Base-by-base conservation (phyloP, 208 protist species). In the Leishmania major region DNA sequence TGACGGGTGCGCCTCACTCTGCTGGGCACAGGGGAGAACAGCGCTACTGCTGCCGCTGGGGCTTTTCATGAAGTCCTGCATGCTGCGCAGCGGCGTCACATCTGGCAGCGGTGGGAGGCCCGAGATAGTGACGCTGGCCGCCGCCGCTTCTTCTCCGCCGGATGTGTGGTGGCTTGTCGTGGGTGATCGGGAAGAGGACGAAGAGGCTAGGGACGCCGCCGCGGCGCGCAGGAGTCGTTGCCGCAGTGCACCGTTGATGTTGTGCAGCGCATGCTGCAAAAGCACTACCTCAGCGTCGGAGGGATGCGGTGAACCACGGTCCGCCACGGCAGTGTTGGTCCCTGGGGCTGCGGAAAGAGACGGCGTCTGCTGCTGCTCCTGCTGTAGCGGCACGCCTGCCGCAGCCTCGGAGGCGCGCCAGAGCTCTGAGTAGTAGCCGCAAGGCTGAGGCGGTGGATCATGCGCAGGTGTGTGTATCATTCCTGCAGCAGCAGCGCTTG, bases 251-350 rank as follows among this genome's bases (percentile, higher is more conserved):
- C 79, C 74, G 79, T 86, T 75, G 75, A 86, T 80, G 67, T 73
- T 82, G 43, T 47, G 78, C 19, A 86, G 67, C n/a, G 83, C 83
- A 76, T 86, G 78, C 59, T 86, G 83, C 35, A 86, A 67, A n/a
- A 86, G 79, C 10, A 81, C 47, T 28, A 91, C 80, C 49, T 91
- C 90, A 13, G 84, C 83, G 59, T 78, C 82, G 53, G 88, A 89
- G 11, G 84, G 77, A 73, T 88, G 90, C 1, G 80, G 69, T 17
- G 77, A 35, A 22, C 28, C 25, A n/a, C 47, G 57, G 31, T 22
- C 25, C 75, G 19, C 37, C 22, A 53, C 11, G 70, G 45, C 40
- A 28, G 28, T 17, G 43, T 53, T 45, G 45, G 70, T 8, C 43
- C n/a, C 70, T 74, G 4, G 70, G 45, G 70, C 55, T 74, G 43